A percentile compares a stretch with the other conserved stretches of the same genome.
Evolutionary conservation across 1,284 basidiomycete genomes (phyloP).

Genomic region (Leccinum holopus): DNA sequence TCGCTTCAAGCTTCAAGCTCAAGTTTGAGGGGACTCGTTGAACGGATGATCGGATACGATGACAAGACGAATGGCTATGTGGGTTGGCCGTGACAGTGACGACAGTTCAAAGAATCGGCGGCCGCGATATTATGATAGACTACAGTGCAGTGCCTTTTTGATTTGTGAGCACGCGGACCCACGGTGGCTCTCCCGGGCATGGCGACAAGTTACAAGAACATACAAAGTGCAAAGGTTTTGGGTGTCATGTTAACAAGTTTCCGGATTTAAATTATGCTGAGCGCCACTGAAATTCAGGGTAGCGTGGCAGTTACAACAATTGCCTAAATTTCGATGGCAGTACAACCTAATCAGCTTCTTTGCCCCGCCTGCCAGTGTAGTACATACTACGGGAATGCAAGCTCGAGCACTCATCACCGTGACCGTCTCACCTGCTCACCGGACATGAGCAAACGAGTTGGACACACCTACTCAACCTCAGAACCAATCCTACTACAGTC

Average conservation of each 20-base stretch:
- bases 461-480: conserved; percentile 30
- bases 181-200: conserved; percentile 5
- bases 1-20: background rate
- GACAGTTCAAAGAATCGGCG: background rate
- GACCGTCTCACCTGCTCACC: conserved; percentile 15
- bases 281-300: conserved; percentile 20
- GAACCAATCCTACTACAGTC: conserved; percentile 35
- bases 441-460: conserved; percentile 29
- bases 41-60: background rate
- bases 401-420: conserved; percentile 19
- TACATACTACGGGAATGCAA: conserved; percentile 37
- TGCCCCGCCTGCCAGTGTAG: conserved; percentile 25
- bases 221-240: background rate
- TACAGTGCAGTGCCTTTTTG: conserved; percentile 17
- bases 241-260: background rate
- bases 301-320: conserved; percentile 16
- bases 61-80: background rate
- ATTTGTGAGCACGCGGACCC: conserved; percentile 11
- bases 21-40: background rate
- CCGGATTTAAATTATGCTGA: conserved; percentile 8
- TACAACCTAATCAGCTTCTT: conserved; percentile 34
- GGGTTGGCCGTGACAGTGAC: background rate
- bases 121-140: conserved; percentile 10
- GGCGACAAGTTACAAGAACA: background rate
- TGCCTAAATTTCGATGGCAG: conserved; percentile 34